These are phyloP conservation scores for Pleurostoma richardsiae DNA, from an alignment of 2,329 filamentous ascomycete species.

Conservation along the genomic window DNA sequence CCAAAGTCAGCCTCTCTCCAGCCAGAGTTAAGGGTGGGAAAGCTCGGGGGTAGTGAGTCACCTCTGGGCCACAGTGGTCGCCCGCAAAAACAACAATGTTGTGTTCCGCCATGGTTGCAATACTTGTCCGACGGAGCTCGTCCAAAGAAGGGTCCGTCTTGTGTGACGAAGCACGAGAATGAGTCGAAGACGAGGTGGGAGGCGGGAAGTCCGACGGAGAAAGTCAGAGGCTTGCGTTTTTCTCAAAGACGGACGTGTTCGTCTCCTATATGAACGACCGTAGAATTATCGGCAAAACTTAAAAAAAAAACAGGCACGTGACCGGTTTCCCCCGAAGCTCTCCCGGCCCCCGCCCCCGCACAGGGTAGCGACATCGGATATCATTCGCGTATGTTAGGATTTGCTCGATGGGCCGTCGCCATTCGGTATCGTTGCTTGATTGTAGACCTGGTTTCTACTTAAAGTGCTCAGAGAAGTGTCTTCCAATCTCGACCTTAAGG, in stretches of 20 bases:
- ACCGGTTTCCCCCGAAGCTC: neutral
- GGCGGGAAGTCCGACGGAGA: slow-evolving; percentile 3
- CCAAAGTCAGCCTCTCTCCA: slow-evolving; percentile 2
- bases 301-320: slow-evolving; percentile 1
- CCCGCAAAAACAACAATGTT: slow-evolving; percentile 72
- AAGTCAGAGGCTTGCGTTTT: slow-evolving; percentile 2
- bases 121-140: slow-evolving; percentile 4
- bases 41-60: slow-evolving; percentile 27
- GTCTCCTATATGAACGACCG: slow-evolving; percentile 1
- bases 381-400: too few relatives aligned
- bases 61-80: slow-evolving; percentile 77
- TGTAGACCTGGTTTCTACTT: too few relatives aligned
- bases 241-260: slow-evolving; percentile 1
- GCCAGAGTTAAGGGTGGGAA: slow-evolving; percentile 2
- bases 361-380: too few relatives aligned
- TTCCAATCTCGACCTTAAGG: too few relatives aligned
- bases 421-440: too few relatives aligned
- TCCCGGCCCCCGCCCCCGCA: too few relatives aligned
- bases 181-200: slow-evolving; percentile 6
- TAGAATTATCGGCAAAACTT: neutral
- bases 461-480: too few relatives aligned
- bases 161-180: slow-evolving; percentile 7
- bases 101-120: slow-evolving; percentile 53
- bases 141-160: slow-evolving; percentile 5
- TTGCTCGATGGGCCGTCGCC: too few relatives aligned